Conservation (phyloP, 345 rosid species). For the Brassica carinata region DNA sequence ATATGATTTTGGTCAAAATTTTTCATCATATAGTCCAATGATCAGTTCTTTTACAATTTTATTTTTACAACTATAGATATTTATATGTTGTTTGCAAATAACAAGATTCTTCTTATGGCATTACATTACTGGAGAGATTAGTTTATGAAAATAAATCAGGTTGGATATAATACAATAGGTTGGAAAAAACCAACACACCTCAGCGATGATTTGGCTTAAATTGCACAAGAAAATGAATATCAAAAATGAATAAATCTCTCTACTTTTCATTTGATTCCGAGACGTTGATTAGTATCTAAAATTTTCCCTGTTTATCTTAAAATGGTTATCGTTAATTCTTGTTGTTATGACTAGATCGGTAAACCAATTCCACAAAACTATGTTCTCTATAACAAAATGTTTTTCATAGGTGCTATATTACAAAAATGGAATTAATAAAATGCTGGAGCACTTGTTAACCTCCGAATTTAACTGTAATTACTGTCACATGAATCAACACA, state of each 20-base stretch:
- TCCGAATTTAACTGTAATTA: neutral
- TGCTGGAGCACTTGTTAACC: neutral
- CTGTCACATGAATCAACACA: neutral
- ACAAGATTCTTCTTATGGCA: neutral
- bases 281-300: constrained; percentile 4
- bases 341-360: neutral
- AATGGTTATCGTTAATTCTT: neutral
- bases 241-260: neutral
- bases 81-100: neutral
- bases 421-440: neutral
- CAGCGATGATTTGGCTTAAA: neutral
- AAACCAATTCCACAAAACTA: neutral
- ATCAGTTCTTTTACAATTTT: neutral
- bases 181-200: neutral
- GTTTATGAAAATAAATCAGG: neutral
- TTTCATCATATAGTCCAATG: neutral
- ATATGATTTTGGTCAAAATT: neutral
- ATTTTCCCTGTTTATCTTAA: neutral
- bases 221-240: neutral
- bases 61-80: neutral
- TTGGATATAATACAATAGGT: neutral
- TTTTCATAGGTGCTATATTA: neutral
- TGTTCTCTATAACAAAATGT: neutral
- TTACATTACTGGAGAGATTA: neutral
- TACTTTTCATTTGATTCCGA: neutral